phyloP scores from a whole-genome alignment of 2,329 filamentous ascomycete genomes.

The Coniochaeta sp. region DNA sequence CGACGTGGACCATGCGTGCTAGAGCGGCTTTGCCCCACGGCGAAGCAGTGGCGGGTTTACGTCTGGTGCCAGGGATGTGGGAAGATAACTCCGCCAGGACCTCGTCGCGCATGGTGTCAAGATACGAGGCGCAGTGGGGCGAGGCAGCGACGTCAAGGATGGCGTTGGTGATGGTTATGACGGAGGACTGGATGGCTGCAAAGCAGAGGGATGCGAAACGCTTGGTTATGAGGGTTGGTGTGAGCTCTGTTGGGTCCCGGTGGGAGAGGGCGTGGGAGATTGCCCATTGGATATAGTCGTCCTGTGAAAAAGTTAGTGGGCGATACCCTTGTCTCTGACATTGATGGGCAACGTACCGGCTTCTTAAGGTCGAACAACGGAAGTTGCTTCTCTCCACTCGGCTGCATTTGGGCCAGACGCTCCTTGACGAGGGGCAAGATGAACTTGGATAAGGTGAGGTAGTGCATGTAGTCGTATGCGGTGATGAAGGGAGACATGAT shows the following conservation, averaged over 20 bases:
- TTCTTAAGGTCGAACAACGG: conserved; percentile 8
- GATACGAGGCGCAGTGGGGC: conserved; percentile 12
- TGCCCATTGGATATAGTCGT: conserved; percentile 32
- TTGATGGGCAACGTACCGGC: conserved; percentile 10
- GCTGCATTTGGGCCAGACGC: conserved; percentile 15
- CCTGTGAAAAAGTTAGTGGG: conserved; percentile 8
- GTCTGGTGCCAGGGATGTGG: background rate
- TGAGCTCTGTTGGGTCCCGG: conserved; percentile 18
- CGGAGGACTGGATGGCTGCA: conserved; percentile 29
- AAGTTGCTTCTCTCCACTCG: conserved; percentile 12
- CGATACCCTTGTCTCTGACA: background rate
- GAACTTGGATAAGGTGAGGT: conserved; percentile 19
- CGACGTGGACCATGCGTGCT: conserved; percentile 26
- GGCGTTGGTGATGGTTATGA: conserved; percentile 28
- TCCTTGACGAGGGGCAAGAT: conserved; percentile 24
- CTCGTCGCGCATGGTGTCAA: conserved; percentile 25
- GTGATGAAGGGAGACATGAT: conserved; percentile 20
- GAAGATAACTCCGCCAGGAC: conserved; percentile 13
- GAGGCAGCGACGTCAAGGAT: conserved; percentile 28
- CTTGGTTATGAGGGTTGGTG: conserved; percentile 21
- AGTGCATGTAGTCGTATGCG: conserved; percentile 22
- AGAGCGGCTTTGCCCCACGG: conserved; percentile 27
- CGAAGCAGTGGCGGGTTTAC: background rate
- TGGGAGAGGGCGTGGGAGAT: conserved; percentile 25
- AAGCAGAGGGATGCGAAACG: conserved; percentile 25